These are phyloP conservation scores for Graphiopsis chlorocephala DNA, from an alignment of 2,329 filamentous ascomycete species.

Conservation along the genomic window DNA sequence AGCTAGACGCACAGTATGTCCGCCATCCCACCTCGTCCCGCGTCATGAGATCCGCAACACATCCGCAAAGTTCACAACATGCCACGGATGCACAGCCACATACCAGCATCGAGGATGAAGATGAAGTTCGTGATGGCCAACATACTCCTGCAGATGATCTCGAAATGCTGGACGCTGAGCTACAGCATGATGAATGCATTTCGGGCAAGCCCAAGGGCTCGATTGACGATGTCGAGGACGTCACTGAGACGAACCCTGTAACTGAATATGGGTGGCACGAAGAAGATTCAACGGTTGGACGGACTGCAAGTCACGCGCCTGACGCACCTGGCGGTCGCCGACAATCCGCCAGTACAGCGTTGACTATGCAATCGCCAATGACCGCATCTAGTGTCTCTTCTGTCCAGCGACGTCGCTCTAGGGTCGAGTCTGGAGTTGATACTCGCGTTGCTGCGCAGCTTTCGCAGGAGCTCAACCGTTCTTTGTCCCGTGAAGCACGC, in stretches of 20 bases:
- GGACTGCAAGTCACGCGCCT: not conserved
- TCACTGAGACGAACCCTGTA: not conserved
- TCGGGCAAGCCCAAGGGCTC: not conserved
- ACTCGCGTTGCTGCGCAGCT: conserved; percentile 9
- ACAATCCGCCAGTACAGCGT: not conserved
- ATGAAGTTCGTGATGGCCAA: not conserved
- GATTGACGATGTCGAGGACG: not conserved
- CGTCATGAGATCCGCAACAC: not conserved
- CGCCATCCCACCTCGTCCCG: not conserved
- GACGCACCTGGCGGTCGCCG: not conserved
- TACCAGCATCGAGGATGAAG: not conserved
- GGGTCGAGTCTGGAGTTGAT: conserved; percentile 7
- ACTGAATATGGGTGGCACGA: not conserved
- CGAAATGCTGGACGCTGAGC: conserved; percentile 3
- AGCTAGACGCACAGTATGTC: conserved; percentile 8
- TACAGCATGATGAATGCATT: not conserved
- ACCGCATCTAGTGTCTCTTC: not conserved
- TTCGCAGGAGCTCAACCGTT: conserved; percentile 9
- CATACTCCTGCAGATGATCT: conserved; percentile 11
- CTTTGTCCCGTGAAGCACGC: conserved; percentile 1
- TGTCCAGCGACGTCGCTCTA: not conserved
- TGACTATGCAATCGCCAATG: conserved; percentile 2
- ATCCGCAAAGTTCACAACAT: not conserved
- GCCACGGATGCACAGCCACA: not conserved
- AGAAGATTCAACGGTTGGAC: not conserved